Percentiles rank a stretch among this genome's conserved stretches.
phyloP scores from a whole-genome alignment of 768 basidiomycete genomes.

The Cystobasidium ongulense region DNA sequence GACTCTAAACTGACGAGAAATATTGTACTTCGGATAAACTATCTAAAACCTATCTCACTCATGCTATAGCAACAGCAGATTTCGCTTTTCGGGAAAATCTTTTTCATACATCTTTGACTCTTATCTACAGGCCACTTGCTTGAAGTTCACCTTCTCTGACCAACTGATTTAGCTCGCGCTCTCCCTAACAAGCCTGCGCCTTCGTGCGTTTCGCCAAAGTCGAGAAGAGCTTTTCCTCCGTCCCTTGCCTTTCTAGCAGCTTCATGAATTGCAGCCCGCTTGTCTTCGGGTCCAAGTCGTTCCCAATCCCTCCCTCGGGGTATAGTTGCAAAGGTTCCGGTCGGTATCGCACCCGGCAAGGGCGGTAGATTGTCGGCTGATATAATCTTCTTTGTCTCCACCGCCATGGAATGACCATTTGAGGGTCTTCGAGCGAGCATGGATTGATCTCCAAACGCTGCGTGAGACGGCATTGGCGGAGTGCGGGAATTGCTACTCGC shows the following conservation, averaged over 20 bases:
- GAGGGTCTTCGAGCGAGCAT: neutral
- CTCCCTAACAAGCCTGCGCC: neutral
- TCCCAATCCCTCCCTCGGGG: constrained; percentile 32
- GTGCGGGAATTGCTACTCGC: neutral
- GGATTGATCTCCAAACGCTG: neutral
- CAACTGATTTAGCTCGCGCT: neutral
- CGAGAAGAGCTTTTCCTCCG: constrained; percentile 26
- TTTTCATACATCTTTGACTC: neutral
- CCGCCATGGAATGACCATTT: neutral
- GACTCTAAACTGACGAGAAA: neutral
- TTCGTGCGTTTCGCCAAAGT: constrained; percentile 14
- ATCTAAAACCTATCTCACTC: neutral
- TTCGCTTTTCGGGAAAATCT: neutral
- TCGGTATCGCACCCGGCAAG: neutral
- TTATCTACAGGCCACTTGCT: neutral
- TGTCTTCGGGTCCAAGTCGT: constrained; percentile 7
- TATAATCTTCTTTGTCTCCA: neutral
- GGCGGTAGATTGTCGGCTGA: neutral
- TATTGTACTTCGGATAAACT: neutral
- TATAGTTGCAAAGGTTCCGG: constrained; percentile 5
- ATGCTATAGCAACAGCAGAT: neutral
- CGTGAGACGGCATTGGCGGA: neutral
- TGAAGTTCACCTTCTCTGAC: neutral
- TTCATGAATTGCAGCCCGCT: constrained; percentile 16
- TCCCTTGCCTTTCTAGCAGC: constrained; percentile 27